A percentile compares a stretch with the other conserved stretches of the same genome.
phyloP scores from a whole-genome alignment of 2,329 filamentous ascomycete species.

The Grosmannia penicillata region DNA sequence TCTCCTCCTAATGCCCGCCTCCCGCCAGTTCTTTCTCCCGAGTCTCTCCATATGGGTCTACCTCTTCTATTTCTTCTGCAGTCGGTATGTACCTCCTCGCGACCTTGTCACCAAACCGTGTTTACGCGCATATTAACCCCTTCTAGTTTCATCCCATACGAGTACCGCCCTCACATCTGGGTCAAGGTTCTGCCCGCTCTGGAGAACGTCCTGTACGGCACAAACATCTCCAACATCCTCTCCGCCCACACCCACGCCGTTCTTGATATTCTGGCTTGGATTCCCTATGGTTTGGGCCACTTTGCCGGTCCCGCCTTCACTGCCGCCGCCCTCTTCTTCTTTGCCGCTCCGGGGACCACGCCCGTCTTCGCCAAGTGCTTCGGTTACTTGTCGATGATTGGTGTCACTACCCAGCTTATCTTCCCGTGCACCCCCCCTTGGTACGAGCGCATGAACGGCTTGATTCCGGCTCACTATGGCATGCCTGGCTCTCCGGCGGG shows the following conservation, averaged over 20 bases:
- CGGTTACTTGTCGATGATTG: conserved; percentile 81
- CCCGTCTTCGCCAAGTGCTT: conserved; percentile 78
- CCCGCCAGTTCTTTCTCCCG: conserved; percentile 81
- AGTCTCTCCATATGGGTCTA: conserved; percentile 75
- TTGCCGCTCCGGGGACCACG: conserved; percentile 70
- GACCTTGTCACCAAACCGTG: too few relatives aligned
- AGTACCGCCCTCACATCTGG: conserved; percentile 87
- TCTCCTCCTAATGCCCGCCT: conserved; percentile 66
- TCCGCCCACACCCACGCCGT: conserved; percentile 75
- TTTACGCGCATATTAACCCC: conserved; percentile 1
- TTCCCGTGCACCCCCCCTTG: conserved; percentile 93
- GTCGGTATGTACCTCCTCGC: conserved; percentile 49
- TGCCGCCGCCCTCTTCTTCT: conserved; percentile 70
- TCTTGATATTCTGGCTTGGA: conserved; percentile 79
- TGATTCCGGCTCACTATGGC: conserved; percentile 82
- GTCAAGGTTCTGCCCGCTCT: conserved; percentile 86
- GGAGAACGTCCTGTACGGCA: conserved; percentile 92
- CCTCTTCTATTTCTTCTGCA: conserved; percentile 82
- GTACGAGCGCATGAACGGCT: conserved; percentile 88
- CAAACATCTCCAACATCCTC: conserved; percentile 89
- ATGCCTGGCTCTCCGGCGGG: conserved; percentile 84
- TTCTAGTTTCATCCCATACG: conserved; percentile 68
- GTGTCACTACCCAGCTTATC: conserved; percentile 74
- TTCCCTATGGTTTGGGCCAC: conserved; percentile 85
- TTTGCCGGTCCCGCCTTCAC: conserved; percentile 74